A percentile compares a stretch with the other conserved stretches of the same genome.
phyloP scores from a whole-genome alignment of 805 yeast genomes.

The Candida wancherniae region DNA sequence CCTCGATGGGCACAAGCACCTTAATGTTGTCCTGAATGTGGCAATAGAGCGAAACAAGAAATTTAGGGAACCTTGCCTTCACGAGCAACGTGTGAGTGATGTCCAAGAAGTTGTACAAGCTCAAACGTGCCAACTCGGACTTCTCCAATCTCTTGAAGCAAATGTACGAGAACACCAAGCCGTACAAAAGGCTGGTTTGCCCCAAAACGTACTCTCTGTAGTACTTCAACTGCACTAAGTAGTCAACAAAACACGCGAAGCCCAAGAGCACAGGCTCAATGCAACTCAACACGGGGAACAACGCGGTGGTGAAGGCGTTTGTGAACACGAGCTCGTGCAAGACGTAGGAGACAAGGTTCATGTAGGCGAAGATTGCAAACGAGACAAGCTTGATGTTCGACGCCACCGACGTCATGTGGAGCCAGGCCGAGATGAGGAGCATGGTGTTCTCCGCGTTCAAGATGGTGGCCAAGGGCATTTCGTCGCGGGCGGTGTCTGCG shows the following conservation, averaged over 20 bases:
- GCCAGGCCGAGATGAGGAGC: slow-evolving; percentile 20
- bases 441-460: slow-evolving; percentile 28
- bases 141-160: slow-evolving; percentile 14
- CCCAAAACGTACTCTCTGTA: slow-evolving; percentile 8
- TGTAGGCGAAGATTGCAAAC: slow-evolving; percentile 24
- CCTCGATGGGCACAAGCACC: slow-evolving; percentile 11
- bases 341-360: slow-evolving; percentile 21
- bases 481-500: slow-evolving; percentile 5
- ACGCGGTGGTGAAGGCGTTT: slow-evolving; percentile 10
- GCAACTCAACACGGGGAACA: slow-evolving; percentile 12
- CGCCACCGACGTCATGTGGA: slow-evolving; percentile 17
- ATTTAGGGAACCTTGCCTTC: slow-evolving; percentile 4
- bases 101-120: slow-evolving; percentile 11
- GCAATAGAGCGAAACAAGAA: slow-evolving; percentile 4
- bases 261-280: slow-evolving; percentile 14
- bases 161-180: slow-evolving; percentile 12
- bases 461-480: slow-evolving; percentile 18
- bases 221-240: slow-evolving; percentile 10
- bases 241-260: slow-evolving; percentile 13
- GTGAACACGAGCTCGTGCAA: slow-evolving; percentile 13
- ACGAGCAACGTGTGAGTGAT: slow-evolving; percentile 6
- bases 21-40: slow-evolving; percentile 7
- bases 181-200: slow-evolving; percentile 10
- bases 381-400: slow-evolving; percentile 22
- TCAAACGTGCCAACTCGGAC: slow-evolving; percentile 12